Evolutionary conservation across 2,329 filamentous ascomycete genomes (phyloP).

Genomic region (Leptographium procerum): DNA sequence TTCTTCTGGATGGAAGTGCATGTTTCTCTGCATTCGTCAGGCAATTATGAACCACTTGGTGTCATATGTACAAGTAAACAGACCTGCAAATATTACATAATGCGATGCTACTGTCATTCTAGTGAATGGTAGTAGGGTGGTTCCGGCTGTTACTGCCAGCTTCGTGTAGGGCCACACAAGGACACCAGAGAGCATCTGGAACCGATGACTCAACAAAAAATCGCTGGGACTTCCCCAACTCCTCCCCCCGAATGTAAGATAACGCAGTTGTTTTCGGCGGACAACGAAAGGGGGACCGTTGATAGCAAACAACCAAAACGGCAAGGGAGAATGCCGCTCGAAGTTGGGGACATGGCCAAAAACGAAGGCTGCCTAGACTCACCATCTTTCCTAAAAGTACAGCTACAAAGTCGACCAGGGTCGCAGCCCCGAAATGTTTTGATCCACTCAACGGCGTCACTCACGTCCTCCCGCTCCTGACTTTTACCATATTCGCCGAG

Average conservation of each 20-base stretch:
- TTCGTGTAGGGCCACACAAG: no score
- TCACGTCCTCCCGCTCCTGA: neutral
- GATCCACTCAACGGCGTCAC: neutral
- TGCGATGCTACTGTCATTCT: neutral
- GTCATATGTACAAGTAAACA: neutral
- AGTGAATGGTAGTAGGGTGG: neutral
- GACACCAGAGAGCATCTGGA: neutral
- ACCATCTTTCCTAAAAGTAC: neutral
- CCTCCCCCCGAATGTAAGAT: neutral
- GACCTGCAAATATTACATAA: neutral
- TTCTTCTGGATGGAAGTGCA: neutral
- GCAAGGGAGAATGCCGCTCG: neutral
- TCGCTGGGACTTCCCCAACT: constrained; percentile 18
- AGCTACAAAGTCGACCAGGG: neutral
- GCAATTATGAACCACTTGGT: neutral
- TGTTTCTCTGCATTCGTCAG: no score
- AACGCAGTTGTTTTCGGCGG: neutral
- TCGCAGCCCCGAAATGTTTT: neutral
- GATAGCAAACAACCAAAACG: neutral
- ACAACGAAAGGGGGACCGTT: neutral
- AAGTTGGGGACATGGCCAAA: neutral
- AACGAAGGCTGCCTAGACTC: neutral
- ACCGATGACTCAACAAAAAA: constrained; percentile 14
- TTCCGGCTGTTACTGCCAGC: neutral
- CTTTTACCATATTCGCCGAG: neutral